Base-by-base conservation (phyloP, 208 protist genomes). In the Borovskyia barvae region DNA sequence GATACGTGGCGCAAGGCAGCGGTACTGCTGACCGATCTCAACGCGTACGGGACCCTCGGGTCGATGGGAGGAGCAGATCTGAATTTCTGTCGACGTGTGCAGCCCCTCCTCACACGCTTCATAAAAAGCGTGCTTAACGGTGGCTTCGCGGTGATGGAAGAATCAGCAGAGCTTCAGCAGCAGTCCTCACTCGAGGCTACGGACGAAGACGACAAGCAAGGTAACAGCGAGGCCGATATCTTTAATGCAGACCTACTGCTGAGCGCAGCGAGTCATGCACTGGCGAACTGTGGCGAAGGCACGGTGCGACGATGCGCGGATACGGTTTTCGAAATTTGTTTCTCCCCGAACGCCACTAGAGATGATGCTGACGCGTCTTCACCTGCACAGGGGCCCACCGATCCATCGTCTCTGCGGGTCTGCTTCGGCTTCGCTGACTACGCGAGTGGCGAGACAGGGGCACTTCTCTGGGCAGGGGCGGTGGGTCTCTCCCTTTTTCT, bases 361-460 rank as follows among this genome's bases (percentile, higher is more conserved):
- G 51, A 51, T 9, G 41, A 61, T 20, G n/a, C 5, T 35, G 36
- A 22, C 24, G 41, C 15, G 5, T 24, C n/a, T 51, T 52, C 32
- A n/a, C 50, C 24, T 5, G 8, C 5, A 6, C 50, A 8, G 30
- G 24, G n/a, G n/a, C n/a, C n/a, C n/a, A n/a, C n/a, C n/a, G n/a
- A n/a, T n/a, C 28, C 24, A 17, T 33, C 40, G 33, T 25, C 20
- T 41, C 35, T 81, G 9, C 42, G 45, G 6, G 66, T 77, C 48
- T 61, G 51, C 41, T 77, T 87, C 62, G 80, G 80, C n/a, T 83
- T 87, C 43, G 75, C 75, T 0, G 76, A 83, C 65, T 82, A 83
- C 66, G 30, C 63, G 28, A 60, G 43, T 19, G 73, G 68, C 9
- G 80, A 87, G 55, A 87, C 80, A 28, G 80, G 72, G 3, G 80